A percentile compares a stretch with the other conserved stretches of the same genome.
These are phyloP conservation scores for Cinnamomum micranthum DNA, from an alignment of 164 flowering plant species.

Conservation along the genomic window DNA sequence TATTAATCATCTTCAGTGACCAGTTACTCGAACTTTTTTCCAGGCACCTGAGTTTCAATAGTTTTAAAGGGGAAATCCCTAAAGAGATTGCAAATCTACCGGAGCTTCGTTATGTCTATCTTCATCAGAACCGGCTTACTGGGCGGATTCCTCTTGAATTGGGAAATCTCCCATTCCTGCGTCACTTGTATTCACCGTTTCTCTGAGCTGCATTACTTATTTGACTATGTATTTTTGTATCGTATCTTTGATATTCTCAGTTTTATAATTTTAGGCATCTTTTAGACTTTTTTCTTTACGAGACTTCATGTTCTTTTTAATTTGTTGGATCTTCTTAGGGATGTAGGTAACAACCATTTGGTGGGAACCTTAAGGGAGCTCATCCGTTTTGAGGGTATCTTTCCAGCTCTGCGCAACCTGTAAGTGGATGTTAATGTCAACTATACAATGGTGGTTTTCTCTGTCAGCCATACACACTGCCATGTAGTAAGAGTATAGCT, in stretches of 20 bases:
- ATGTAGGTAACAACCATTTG: slow-evolving; percentile 91
- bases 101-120: slow-evolving; percentile 82
- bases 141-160: slow-evolving; percentile 91
- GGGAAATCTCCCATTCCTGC: slow-evolving; percentile 73
- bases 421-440: slow-evolving; percentile 31
- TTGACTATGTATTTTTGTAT: not conserved
- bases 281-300: too few relatives aligned
- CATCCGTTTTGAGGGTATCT: slow-evolving; percentile 80
- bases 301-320: not conserved
- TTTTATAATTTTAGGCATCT: too few relatives aligned
- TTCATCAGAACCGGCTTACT: slow-evolving; percentile 79
- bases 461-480: too few relatives aligned
- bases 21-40: slow-evolving; percentile 5
- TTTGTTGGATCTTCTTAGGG: slow-evolving; percentile 38
- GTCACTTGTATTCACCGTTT: slow-evolving; percentile 55
- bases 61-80: slow-evolving; percentile 94
- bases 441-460: too few relatives aligned
- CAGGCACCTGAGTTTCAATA: slow-evolving; percentile 94
- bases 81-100: slow-evolving; percentile 92
- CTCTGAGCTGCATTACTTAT: not conserved
- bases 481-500: too few relatives aligned
- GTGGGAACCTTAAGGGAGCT: slow-evolving; percentile 95
- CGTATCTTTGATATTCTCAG: not conserved
- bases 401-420: slow-evolving; percentile 92
- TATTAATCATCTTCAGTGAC: not conserved